Conservation (phyloP, 179 eudicot species). For the Actinidia arguta region DNA sequence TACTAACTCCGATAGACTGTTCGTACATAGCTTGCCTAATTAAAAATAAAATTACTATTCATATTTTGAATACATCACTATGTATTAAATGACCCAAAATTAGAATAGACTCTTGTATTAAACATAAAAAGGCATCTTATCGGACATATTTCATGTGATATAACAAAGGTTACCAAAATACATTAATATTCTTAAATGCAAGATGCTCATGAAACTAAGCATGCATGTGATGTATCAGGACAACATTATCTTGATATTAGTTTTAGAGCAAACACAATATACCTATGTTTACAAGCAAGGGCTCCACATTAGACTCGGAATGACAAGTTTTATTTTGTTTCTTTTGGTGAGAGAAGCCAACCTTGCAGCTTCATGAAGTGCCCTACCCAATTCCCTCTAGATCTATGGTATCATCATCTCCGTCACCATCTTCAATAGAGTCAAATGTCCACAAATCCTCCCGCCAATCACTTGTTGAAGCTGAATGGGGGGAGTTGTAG, state of each 20-base stretch:
- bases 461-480: conserved; percentile 40
- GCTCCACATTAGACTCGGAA: conserved; percentile 32
- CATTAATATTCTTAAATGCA: not conserved
- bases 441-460: conserved; percentile 59
- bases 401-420: conserved; percentile 54
- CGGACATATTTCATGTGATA: not conserved
- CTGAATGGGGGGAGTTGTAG: conserved; percentile 32
- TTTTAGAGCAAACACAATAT: conserved; percentile 1
- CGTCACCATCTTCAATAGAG: conserved; percentile 39
- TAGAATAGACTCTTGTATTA: not conserved
- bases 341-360: conserved; percentile 47
- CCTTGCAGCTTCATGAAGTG: conserved; percentile 74
- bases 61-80: too few species aligned
- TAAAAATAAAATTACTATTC: too few species aligned
- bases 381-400: conserved; percentile 76
- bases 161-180: not conserved
- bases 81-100: conserved; percentile 10
- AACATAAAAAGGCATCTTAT: not conserved
- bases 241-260: not conserved
- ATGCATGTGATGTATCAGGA: not conserved
- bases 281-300: conserved; percentile 49
- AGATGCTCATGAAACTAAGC: not conserved
- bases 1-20: too few species aligned
- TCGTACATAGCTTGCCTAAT: too few species aligned
- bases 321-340: conserved; percentile 36